A percentile compares a stretch with the other conserved stretches of the same genome.
phyloP scores from a whole-genome alignment of 768 basidiomycete species.

The Trametes maxima region DNA sequence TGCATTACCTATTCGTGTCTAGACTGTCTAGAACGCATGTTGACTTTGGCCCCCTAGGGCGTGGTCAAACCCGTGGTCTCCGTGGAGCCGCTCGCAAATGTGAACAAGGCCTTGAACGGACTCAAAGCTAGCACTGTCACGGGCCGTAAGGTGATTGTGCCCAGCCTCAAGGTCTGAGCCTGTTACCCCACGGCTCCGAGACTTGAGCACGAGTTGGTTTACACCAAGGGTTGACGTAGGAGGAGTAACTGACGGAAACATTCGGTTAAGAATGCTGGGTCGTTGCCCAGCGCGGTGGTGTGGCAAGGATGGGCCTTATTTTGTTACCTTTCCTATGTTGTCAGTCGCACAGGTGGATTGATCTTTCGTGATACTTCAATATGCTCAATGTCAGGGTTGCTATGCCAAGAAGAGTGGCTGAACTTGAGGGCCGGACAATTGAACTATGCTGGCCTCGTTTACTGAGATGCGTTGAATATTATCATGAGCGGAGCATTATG shows the following conservation, averaged over 20 bases:
- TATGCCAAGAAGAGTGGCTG: too few relatives aligned
- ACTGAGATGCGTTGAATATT: background rate
- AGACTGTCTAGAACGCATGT: background rate
- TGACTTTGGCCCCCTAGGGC: background rate
- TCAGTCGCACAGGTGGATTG: too few relatives aligned
- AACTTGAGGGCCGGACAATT: too few relatives aligned
- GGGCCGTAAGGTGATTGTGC: constrained; percentile 7
- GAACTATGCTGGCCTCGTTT: background rate
- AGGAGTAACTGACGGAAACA: too few relatives aligned
- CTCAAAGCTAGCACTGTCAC: constrained; percentile 3
- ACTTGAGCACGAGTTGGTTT: too few relatives aligned
- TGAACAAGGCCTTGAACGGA: constrained; percentile 11
- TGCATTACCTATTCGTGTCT: background rate
- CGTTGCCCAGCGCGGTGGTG: background rate
- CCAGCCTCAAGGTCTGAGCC: background rate
- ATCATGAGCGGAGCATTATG: constrained; percentile 5
- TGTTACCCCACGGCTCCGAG: too few relatives aligned
- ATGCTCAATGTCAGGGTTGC: too few relatives aligned
- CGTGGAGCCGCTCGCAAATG: constrained; percentile 6
- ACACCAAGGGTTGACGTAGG: too few relatives aligned
- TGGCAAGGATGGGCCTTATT: too few relatives aligned
- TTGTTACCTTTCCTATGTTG: too few relatives aligned
- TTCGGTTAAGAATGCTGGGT: background rate
- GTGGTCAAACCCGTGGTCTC: constrained; percentile 10
- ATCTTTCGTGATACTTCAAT: too few relatives aligned